Percentiles rank a stretch among this genome's conserved stretches.
These are phyloP conservation scores for Chalciporus piperatus DNA, from an alignment of 768 basidiomycete species.

Conservation along the genomic window DNA sequence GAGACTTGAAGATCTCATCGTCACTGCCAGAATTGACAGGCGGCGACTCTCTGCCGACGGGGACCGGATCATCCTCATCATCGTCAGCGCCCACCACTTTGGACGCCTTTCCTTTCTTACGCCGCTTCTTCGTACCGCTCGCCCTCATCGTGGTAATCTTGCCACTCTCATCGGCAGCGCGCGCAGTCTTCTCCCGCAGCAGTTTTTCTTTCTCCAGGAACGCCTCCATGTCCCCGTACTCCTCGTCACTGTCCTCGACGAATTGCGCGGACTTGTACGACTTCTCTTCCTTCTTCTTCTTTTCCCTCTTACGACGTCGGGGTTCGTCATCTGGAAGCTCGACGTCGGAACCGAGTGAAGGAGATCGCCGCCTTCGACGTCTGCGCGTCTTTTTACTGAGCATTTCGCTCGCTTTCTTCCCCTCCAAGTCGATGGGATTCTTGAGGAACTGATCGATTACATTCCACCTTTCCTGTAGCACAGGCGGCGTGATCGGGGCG, in stretches of 20 bases:
- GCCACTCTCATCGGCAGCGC: conserved; percentile 43
- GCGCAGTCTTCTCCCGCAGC: conserved; percentile 52
- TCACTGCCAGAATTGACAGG: conserved; percentile 23
- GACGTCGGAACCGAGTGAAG: conserved; percentile 44
- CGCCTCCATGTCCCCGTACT: conserved; percentile 73
- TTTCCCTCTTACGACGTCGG: conserved; percentile 39
- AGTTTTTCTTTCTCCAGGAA: conserved; percentile 78
- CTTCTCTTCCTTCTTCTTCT: conserved; percentile 65
- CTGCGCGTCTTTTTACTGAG: conserved; percentile 60
- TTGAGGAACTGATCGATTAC: conserved; percentile 84
- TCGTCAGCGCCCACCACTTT: conserved; percentile 41
- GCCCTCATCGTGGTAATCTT: conserved; percentile 43
- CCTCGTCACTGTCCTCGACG: conserved; percentile 88
- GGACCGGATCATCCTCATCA: conserved; percentile 20
- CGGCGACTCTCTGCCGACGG: conserved; percentile 10
- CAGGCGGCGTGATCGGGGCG: conserved; percentile 58
- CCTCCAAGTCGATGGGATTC: conserved; percentile 76
- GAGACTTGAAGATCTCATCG: conserved; percentile 19
- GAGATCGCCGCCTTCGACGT: conserved; percentile 50
- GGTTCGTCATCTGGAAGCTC: conserved; percentile 35
- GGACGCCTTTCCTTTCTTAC: conserved; percentile 41
- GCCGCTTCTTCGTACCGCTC: conserved; percentile 59
- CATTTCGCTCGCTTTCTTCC: conserved; percentile 70
- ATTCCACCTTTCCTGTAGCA: conserved; percentile 64
- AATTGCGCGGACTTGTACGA: conserved; percentile 87